These are phyloP conservation scores for Pseudozyma tsukubaensis DNA, from an alignment of 1,284 basidiomycete genomes.

Conservation along the genomic window DNA sequence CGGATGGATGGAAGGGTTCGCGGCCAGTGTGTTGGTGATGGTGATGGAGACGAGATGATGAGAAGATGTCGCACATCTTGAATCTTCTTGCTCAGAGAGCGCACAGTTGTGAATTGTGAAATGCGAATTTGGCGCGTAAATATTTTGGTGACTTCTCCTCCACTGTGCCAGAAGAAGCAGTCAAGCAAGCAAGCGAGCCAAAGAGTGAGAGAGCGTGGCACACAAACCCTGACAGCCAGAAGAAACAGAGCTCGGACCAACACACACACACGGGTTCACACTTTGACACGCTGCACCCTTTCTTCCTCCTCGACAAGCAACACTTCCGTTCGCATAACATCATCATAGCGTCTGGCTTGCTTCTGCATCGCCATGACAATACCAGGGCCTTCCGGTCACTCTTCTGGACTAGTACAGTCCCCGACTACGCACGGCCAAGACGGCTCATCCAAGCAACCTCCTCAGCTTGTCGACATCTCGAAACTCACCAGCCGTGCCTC, in stretches of 20 bases:
- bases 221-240: background rate
- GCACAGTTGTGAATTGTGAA: constrained; percentile 12
- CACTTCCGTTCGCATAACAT: background rate
- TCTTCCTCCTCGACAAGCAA: constrained; percentile 2
- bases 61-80: background rate
- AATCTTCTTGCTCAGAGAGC: background rate
- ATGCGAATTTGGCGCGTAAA: background rate
- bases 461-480: constrained; percentile 28
- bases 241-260: constrained; percentile 35
- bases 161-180: constrained; percentile 3
- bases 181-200: background rate
- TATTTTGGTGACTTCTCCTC: constrained; percentile 1
- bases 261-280: constrained; percentile 3
- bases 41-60: constrained; percentile 2
- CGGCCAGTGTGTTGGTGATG: constrained; percentile 1
- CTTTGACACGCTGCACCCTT: background rate
- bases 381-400: constrained; percentile 13
- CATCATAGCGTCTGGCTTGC: background rate
- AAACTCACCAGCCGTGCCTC: constrained; percentile 48
- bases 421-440: constrained; percentile 10
- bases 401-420: constrained; percentile 5
- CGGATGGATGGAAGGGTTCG: constrained; percentile 16
- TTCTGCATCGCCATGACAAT: constrained; percentile 21
- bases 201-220: constrained; percentile 1
- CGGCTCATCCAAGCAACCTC: constrained; percentile 1